phyloP scores from a whole-genome alignment of 225 moss, liverwort and hornwort species.

The Polytrichum commune region DNA sequence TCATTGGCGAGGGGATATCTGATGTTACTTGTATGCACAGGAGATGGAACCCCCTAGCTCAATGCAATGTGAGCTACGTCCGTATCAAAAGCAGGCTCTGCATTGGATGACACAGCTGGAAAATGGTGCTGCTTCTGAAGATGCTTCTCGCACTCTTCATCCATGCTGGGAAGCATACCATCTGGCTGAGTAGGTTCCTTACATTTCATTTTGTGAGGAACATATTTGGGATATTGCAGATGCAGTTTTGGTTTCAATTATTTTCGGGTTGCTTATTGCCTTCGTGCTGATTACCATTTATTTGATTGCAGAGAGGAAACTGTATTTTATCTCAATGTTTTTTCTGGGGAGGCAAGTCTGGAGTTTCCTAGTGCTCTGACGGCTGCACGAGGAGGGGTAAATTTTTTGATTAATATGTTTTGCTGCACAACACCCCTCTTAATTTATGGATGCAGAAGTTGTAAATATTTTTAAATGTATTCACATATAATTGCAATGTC shows the following conservation, averaged over 20 bases:
- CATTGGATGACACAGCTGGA: slow-evolving; percentile 86
- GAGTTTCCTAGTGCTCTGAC: slow-evolving; percentile 86
- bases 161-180: slow-evolving; percentile 91
- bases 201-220: neutral
- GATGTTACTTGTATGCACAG: slow-evolving; percentile 28
- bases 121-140: slow-evolving; percentile 56
- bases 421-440: neutral
- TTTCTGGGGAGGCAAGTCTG: slow-evolving; percentile 80
- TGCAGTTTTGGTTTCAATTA: no score
- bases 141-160: slow-evolving; percentile 81
- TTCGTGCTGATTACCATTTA: slow-evolving; percentile 1
- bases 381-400: slow-evolving; percentile 83
- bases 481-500: neutral
- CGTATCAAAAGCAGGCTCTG: slow-evolving; percentile 91
- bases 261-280: no score
- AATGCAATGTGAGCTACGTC: slow-evolving; percentile 68
- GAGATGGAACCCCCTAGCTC: slow-evolving; percentile 72
- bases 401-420: neutral
- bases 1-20: neutral
- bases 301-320: slow-evolving; percentile 47
- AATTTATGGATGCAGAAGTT: neutral
- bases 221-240: no score
- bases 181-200: slow-evolving; percentile 54
- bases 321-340: slow-evolving; percentile 80
- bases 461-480: neutral